Evolutionary conservation across 768 basidiomycete genomes (phyloP), one percentile per base, ranked within the genome.

Genomic region (Suillus brevipes): DNA sequence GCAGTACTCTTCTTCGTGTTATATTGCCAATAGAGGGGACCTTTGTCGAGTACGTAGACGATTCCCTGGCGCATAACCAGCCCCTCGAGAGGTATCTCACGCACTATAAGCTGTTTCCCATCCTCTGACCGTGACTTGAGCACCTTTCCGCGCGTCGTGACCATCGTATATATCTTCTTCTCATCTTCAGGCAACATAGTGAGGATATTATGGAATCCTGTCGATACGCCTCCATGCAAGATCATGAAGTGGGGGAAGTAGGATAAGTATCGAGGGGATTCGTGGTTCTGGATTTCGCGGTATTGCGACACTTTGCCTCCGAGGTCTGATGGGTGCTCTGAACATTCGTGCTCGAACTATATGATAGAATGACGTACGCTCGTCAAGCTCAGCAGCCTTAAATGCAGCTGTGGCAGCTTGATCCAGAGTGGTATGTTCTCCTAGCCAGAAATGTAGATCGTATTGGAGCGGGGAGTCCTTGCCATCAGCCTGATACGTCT

Each of bases 361-460:
- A 13, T 23, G 14, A 25, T 14, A 10, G 13, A 49, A 42, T 10
- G 6, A 78, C 84, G 60, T 60, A 88, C 87, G 81, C 67, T 89
- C 87, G 65, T 89, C 88, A 1, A 88, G 77, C 71, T 89, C 87
- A 13, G 88, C 86, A 7, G 86, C 86, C 79, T 87, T 89, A 72
- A 87, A 88, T 4, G 85, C 86, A 12, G 86, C 87, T 6, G 85
- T 87, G 2, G 83, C 85, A 16, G 75, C 85, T 71, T 89, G 87
- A 65, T 89, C 86, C 68, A 86, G 84, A 25, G 79, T 83, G 1
- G 87, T 88, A 60, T 85, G 76, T 63, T 81, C 75, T 14, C 89
- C 87, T 4, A 89, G 75, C 87, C 87, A 89, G 72, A 88, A 89
- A 72, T 89, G 87, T 36, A 89, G 77, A 71, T 89, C 80, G 68